Base-by-base conservation (phyloP, 2,329 filamentous ascomycete species). In the Coniochaeta sp. region DNA sequence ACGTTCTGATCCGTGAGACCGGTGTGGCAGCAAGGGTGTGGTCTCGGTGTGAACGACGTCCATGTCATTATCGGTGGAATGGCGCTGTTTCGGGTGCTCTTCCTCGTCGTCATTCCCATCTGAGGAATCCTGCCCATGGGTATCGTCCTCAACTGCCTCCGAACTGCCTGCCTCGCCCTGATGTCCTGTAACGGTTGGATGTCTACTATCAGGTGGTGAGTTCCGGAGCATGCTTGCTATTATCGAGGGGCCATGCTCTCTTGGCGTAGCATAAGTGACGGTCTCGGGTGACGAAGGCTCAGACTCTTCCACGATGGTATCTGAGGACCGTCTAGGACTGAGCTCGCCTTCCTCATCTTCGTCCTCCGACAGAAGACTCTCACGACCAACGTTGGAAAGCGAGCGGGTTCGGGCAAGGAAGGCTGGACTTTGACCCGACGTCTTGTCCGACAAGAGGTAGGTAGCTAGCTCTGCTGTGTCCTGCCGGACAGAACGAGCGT, bases 391-490 rank as follows among this genome's bases (percentile, higher is more conserved):
- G 33, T 69, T 70, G 19, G 72, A 69, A 1, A 73, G 72, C 43
- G 75, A 74, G 54, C 71, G 72, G 59, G 72, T 71, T 55, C 72
- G 73, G 36, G 67, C 66, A 52, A 84, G 73, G 61, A 85, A 81
- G 11, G 77, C 75, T 5, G 78, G 74, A 62, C 72, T 76, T 50
- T 73, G 75, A 34, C 71, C 72, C 61, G 75, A 72, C 61, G 79
- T 75, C 66, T 81, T 81, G 66, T 89, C 85, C 43, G 88, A 88
- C 31, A 96, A 81, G 57, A 91, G 87, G 71, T 93, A 91, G 19
- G 85, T 91, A 50, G 92, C 92, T 60, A 96, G 80, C 74, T 96
- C 91, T 58, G 91, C 90, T 2, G 92, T 96, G 70, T 95, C 89
- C 74, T 95, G 88, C 64, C 92, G 88, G 44, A 96, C 89, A 65